Base-by-base conservation (phyloP, 805 yeast genomes). In the Nematodospora valgi region DNA sequence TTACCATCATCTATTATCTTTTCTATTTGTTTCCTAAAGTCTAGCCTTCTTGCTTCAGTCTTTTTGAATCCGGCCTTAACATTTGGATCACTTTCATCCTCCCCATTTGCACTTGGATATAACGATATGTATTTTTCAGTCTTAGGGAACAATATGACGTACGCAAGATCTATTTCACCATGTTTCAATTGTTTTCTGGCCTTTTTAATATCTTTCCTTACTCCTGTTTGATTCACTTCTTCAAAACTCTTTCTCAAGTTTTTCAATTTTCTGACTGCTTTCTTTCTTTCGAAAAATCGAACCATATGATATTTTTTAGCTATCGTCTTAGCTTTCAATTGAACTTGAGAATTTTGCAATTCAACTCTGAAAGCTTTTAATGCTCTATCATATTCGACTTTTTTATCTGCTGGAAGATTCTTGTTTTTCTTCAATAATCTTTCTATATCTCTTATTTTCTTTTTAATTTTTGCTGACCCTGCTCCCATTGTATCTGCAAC, bases 281-380 rank as follows among this genome's bases (percentile, higher is more conserved):
- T 89, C 63, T 87, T 86, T 52, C 74, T 78, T 58, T 89, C 98
- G 43, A 93, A 86, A 54, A 93, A 93, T 46, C 91, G 74, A 32
- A 93, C 87, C 89, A 87, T 88, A 54, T 87, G 96, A 56, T 93
- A 93, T 61, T 82, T 85, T 46, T 79, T 74, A 9, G 86, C 76
- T 25, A 68, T 61, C 35, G 72, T 68, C 43, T 70, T 73, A 12
- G 75, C 73, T 45, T 64, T 69, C 30, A 65, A 61, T 20, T 60
- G 59, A 24, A 57, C 41, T 40, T 71, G 68, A 12, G 76, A 73
- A 26, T 67, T 66, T 30, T 64, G 64, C 36, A 84, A 64, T 50
- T 85, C 88, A 4, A 68, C 59, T 33, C 72, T 68, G 41, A 83
- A 59, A 2, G 86, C 86, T 31, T 74, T 76, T 36, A 86, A 59